phyloP scores from a whole-genome alignment of 2,329 filamentous ascomycete species.

The Lasiodiplodia sp. region DNA sequence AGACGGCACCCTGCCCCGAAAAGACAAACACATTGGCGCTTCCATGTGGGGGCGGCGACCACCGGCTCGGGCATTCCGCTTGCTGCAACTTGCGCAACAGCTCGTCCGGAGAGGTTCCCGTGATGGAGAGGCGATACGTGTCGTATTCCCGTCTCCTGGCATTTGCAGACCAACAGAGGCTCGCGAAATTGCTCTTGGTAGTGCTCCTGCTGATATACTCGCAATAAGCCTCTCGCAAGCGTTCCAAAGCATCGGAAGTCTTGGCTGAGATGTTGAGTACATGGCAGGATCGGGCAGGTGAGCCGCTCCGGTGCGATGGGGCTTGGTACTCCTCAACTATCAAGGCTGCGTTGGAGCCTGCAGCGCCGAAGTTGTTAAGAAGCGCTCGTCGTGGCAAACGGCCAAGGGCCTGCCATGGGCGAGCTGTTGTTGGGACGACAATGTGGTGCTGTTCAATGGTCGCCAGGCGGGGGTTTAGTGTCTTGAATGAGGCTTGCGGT shows the following conservation, averaged over 20 bases:
- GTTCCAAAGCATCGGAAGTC: neutral
- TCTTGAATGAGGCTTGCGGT: slow-evolving; percentile 33
- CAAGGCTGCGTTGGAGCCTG: slow-evolving; percentile 36
- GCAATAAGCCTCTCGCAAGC: neutral
- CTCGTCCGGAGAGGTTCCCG: neutral
- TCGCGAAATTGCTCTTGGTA: neutral
- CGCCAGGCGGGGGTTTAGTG: slow-evolving; percentile 34
- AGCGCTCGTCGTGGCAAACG: slow-evolving; percentile 27
- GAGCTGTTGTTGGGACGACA: slow-evolving; percentile 24
- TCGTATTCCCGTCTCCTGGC: neutral
- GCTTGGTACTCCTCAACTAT: slow-evolving; percentile 13
- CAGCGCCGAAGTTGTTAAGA: slow-evolving; percentile 39
- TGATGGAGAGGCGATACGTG: neutral
- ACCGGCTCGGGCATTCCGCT: neutral
- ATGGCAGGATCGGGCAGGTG: neutral
- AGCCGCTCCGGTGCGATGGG: too few species aligned
- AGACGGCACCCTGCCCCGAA: slow-evolving; percentile 30
- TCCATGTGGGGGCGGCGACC: neutral
- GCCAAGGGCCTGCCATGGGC: slow-evolving; percentile 30
- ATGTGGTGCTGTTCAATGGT: slow-evolving; percentile 32
- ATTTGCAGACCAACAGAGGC: slow-evolving; percentile 1
- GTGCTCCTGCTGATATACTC: neutral
- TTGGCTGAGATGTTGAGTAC: slow-evolving; percentile 2
- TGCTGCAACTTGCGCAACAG: neutral
- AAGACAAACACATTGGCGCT: slow-evolving; percentile 15